Evolutionary conservation across 768 basidiomycete species (phyloP).

Genomic region (Boletus patriciae): DNA sequence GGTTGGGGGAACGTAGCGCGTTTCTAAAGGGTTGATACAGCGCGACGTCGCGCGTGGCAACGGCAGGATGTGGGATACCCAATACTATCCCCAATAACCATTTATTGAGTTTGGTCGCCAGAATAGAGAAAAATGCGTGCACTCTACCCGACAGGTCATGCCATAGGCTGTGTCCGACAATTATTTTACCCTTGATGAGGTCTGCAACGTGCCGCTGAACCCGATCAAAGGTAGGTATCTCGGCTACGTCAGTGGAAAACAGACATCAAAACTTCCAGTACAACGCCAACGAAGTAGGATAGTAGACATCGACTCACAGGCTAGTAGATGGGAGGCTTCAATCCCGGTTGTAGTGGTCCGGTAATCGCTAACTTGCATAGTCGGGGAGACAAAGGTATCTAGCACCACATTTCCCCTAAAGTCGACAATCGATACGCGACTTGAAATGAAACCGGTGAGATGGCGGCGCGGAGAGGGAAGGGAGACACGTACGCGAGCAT

Average conservation of each 20-base stretch:
- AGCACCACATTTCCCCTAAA: slow-evolving; percentile 58
- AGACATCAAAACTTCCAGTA: neutral
- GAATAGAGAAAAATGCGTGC: slow-evolving; percentile 4
- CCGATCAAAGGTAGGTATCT: slow-evolving; percentile 54
- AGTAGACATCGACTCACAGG: slow-evolving; percentile 32
- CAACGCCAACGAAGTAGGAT: neutral
- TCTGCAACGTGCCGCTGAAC: slow-evolving; percentile 68
- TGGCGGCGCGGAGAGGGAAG: slow-evolving; percentile 4
- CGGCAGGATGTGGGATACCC: slow-evolving; percentile 77
- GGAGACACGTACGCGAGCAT: slow-evolving; percentile 69
- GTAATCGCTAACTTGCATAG: slow-evolving; percentile 68
- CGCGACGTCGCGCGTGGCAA: slow-evolving; percentile 76
- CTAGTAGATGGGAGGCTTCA: slow-evolving; percentile 40
- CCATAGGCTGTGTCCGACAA: slow-evolving; percentile 80
- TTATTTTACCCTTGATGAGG: slow-evolving; percentile 64
- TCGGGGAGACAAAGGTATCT: slow-evolving; percentile 68
- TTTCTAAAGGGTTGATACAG: slow-evolving; percentile 80
- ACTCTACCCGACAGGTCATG: slow-evolving; percentile 70
- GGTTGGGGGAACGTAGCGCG: slow-evolving; percentile 63
- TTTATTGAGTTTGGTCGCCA: slow-evolving; percentile 15
- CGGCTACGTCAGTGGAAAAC: slow-evolving; percentile 18
- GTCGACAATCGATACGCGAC: slow-evolving; percentile 55
- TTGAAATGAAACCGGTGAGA: slow-evolving; percentile 24
- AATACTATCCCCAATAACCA: slow-evolving; percentile 49
- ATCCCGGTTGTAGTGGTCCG: slow-evolving; percentile 65